These are phyloP conservation scores for Botrytis cinerea DNA, from an alignment of 2,329 filamentous ascomycete genomes.

Conservation along the genomic window DNA sequence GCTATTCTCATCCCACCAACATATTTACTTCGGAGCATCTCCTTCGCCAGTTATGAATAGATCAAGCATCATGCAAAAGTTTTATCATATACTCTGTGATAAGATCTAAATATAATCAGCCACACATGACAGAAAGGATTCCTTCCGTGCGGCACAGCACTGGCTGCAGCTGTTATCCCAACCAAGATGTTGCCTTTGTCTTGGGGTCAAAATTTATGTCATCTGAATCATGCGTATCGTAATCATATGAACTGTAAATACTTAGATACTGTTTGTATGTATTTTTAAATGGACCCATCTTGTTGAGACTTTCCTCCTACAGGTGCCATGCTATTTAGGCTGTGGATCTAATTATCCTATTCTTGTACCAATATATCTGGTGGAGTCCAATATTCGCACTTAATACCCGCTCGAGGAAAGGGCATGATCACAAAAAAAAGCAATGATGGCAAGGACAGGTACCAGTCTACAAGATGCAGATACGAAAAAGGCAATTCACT, in stretches of 20 bases:
- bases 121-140: neutral
- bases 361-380: neutral
- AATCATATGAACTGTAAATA: neutral
- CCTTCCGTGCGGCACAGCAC: constrained; percentile 8
- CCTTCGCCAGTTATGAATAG: neutral
- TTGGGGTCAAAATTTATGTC: neutral
- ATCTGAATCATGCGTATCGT: neutral
- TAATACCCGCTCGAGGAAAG: neutral
- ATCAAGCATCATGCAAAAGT: neutral
- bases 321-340: neutral
- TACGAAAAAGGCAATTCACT: neutral
- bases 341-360: neutral
- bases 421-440: neutral
- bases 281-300: neutral
- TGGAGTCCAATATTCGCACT: neutral
- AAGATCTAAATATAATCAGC: neutral
- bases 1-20: neutral
- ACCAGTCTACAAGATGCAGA: neutral
- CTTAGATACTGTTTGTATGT: neutral
- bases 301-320: neutral
- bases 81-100: neutral
- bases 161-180: constrained; percentile 6
- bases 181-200: neutral
- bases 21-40: neutral
- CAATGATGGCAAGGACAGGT: neutral